These are phyloP conservation scores for Oryza longistaminata DNA, from an alignment of 176 grass and related monocot genomes.

Conservation along the genomic window DNA sequence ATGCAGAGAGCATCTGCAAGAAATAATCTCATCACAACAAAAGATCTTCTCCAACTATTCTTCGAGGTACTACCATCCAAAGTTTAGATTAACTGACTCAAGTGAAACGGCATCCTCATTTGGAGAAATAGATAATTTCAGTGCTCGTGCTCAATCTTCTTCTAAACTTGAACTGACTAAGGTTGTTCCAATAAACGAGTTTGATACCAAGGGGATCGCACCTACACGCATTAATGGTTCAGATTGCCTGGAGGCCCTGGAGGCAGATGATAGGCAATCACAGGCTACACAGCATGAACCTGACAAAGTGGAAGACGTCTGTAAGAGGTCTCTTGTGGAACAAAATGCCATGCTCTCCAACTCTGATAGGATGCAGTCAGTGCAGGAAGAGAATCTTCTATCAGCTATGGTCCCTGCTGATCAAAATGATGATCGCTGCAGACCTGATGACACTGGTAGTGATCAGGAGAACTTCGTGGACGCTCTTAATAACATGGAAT, in stretches of 20 bases:
- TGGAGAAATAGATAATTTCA: constrained; percentile 39
- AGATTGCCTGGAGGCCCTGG: constrained; percentile 2
- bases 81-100: constrained; percentile 50
- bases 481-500: constrained; percentile 59
- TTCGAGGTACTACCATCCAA: constrained; percentile 41
- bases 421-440: constrained; percentile 33
- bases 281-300: constrained; percentile 27
- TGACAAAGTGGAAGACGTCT: constrained; percentile 38
- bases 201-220: constrained; percentile 21
- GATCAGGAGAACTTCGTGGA: constrained; percentile 82
- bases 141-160: constrained; percentile 30
- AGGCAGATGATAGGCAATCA: constrained; percentile 38
- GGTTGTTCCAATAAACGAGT: constrained; percentile 50
- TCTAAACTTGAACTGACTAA: constrained; percentile 45
- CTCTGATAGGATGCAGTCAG: constrained; percentile 38
- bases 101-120: constrained; percentile 48
- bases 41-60: constrained; percentile 64
- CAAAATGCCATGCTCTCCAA: constrained; percentile 46
- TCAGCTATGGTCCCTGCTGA: constrained; percentile 16
- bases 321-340: constrained; percentile 40
- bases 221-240: constrained; percentile 39
- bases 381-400: constrained; percentile 14
- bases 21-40: constrained; percentile 79
- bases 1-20: constrained; percentile 59
- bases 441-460: constrained; percentile 60